Base-by-base conservation (phyloP, 2,329 filamentous ascomycete species). In the Aspergillus flavus region DNA sequence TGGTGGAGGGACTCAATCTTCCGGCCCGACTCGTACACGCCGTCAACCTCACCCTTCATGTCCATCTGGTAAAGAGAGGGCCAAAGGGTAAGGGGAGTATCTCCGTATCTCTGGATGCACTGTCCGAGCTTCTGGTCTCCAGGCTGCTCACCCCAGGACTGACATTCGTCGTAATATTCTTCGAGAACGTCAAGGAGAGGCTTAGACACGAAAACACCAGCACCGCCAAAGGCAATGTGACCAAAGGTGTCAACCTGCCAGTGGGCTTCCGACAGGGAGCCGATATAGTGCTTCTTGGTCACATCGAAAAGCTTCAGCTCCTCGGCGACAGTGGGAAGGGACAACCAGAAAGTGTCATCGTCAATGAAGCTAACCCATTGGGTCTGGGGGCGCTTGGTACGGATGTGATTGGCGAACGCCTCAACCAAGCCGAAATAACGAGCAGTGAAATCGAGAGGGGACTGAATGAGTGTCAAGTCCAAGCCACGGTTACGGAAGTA, bases 31-130 rank as follows among this genome's bases (percentile, higher is more conserved):
- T 81, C 79, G 63, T 79, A 80, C 16, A 81, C 70, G 65, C 79
- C 79, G 52, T 80, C 78, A 11, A 78, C 73, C 16, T 75, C 75
- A 32, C 78, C 78, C 56, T 72, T 75, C 73, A 81, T 75, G 61
- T 81, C 79, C 79, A 80, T 80, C 71, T 81, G 79, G 70, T 75
- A 79, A 46, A 81, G 71, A 34, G 78, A 77, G 55, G 77, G 75
- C 78, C 78, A 80, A 43, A 76, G 69, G 14, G 78, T 80, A 52
- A 81, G 69, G 14, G 71, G 72, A 12, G 78, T 76, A 45, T 79
- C 74, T 21, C 73, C 76, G 60, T 75, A 80, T 45, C 73, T 72
- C 65, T 80, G 73, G 57, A 81, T 79, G 63, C 79, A 81, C 65
- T 80, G 77, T 41, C 75, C 75, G 26, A 80, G 73, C 67, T 80